These are phyloP conservation scores for Yarrowia sp. DNA, from an alignment of 805 yeast genomes.

Conservation along the genomic window DNA sequence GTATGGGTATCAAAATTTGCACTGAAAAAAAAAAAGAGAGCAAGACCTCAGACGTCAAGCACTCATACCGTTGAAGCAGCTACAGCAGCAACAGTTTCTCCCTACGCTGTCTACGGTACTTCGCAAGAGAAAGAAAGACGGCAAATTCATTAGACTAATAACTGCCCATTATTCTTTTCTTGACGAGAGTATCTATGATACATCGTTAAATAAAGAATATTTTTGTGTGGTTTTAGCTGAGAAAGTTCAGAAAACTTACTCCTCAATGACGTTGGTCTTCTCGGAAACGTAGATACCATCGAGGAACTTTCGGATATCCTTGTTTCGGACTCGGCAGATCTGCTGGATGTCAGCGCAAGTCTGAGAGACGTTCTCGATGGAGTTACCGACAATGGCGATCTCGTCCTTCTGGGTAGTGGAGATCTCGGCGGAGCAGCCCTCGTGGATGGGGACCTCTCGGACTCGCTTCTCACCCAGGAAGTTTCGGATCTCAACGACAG, in stretches of 20 bases:
- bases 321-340: slow-evolving; percentile 97
- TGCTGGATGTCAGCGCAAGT: slow-evolving; percentile 98
- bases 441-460: slow-evolving; percentile 79
- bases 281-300: slow-evolving; percentile 99
- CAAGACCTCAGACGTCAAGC: neutral
- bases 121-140: slow-evolving; percentile 27
- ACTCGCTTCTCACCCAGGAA: slow-evolving; percentile 99
- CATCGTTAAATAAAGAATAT: slow-evolving; percentile 26
- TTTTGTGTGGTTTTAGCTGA: slow-evolving; percentile 16
- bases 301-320: slow-evolving; percentile 99
- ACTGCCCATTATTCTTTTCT: slow-evolving; percentile 27
- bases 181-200: slow-evolving; percentile 24
- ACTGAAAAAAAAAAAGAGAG: no score
- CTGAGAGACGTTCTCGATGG: slow-evolving; percentile 95
- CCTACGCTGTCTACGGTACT: slow-evolving; percentile 21
- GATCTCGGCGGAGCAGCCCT: slow-evolving; percentile 83
- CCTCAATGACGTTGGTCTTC: slow-evolving; percentile 83
- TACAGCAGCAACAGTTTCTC: neutral
- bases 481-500: slow-evolving; percentile 94
- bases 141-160: slow-evolving; percentile 23
- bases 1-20: no score
- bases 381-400: slow-evolving; percentile 89
- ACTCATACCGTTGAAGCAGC: neutral
- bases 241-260: slow-evolving; percentile 34
- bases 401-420: slow-evolving; percentile 91